These are phyloP conservation scores for Fusarium pseudonygamai DNA, from an alignment of 2,329 filamentous ascomycete species.

Conservation along the genomic window DNA sequence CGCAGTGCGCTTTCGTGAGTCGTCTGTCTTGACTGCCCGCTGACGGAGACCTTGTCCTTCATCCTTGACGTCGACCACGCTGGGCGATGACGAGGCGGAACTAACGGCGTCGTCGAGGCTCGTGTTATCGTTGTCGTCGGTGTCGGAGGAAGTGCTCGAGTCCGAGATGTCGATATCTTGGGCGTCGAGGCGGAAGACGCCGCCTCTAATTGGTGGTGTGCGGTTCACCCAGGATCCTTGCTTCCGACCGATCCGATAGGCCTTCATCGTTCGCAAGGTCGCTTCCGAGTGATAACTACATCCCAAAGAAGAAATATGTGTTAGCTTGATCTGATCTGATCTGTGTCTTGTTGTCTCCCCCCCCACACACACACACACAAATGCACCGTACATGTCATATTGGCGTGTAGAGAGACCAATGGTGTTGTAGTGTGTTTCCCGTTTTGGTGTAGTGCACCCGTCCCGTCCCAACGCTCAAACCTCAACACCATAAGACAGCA, in stretches of 20 bases:
- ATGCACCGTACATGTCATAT: neutral
- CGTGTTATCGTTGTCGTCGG: slow-evolving; percentile 35
- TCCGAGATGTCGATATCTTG: slow-evolving; percentile 21
- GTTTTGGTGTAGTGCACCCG: neutral
- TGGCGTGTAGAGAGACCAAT: slow-evolving; percentile 20
- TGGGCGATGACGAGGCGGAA: slow-evolving; percentile 29
- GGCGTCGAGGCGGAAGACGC: slow-evolving; percentile 47
- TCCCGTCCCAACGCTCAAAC: neutral
- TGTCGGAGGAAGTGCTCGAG: slow-evolving; percentile 18
- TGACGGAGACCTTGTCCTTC: slow-evolving; percentile 4
- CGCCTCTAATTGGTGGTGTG: slow-evolving; percentile 67
- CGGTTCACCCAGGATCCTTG: slow-evolving; percentile 66
- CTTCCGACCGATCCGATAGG: slow-evolving; percentile 67
- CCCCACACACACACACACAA: neutral
- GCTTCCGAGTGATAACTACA: slow-evolving; percentile 65
- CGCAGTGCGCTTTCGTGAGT: slow-evolving; percentile 12
- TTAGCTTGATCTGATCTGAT: slow-evolving; percentile 25
- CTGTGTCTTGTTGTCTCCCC: neutral
- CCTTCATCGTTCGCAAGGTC: slow-evolving; percentile 66
- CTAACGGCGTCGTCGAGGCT: slow-evolving; percentile 26
- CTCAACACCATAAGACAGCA: neutral
- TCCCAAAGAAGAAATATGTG: slow-evolving; percentile 5
- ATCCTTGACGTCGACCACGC: slow-evolving; percentile 11
- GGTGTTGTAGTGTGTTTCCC: neutral
- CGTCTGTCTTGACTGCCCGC: neutral